phyloP scores from a whole-genome alignment of 176 grass and related monocot species.

The Aegilops umbellulata region DNA sequence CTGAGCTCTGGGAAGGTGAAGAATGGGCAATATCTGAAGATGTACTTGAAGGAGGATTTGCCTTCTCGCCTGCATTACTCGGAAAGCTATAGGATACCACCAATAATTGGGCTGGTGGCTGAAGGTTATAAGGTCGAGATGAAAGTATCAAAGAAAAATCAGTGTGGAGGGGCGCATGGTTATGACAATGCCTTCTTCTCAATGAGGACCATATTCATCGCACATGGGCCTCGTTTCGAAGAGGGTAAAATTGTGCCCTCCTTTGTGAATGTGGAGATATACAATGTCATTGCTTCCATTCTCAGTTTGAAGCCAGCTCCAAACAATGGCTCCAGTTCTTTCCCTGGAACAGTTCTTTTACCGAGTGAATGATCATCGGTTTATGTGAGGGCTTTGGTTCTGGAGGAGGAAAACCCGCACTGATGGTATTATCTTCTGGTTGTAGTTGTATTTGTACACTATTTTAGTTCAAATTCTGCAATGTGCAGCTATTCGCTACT shows the following conservation, averaged over 20 bases:
- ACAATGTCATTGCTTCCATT: constrained; percentile 78
- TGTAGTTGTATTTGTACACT: constrained; percentile 46
- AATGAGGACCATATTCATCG: constrained; percentile 85
- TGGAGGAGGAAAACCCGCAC: constrained; percentile 3
- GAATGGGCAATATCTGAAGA: constrained; percentile 63
- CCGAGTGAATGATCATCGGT: constrained; percentile 35
- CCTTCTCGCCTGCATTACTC: constrained; percentile 70
- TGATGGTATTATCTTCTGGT: constrained; percentile 19
- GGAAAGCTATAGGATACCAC: constrained; percentile 75
- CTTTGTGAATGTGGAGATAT: constrained; percentile 89
- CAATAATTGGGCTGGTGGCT: constrained; percentile 62
- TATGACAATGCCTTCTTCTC: constrained; percentile 92
- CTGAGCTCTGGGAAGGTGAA: constrained; percentile 76
- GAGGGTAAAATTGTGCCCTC: constrained; percentile 64
- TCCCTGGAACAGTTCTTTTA: constrained; percentile 65
- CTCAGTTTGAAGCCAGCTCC: constrained; percentile 65
- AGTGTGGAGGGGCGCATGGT: constrained; percentile 85
- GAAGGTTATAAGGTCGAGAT: constrained; percentile 89
- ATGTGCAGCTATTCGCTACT: constrained; percentile 8
- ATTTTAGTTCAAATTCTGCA: constrained; percentile 15
- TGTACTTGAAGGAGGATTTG: constrained; percentile 87
- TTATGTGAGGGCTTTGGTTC: neutral
- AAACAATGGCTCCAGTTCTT: constrained; percentile 82
- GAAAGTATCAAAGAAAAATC: constrained; percentile 32
- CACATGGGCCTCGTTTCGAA: constrained; percentile 75